phyloP scores from a whole-genome alignment of 768 basidiomycete genomes.

The Hericium alpestre region DNA sequence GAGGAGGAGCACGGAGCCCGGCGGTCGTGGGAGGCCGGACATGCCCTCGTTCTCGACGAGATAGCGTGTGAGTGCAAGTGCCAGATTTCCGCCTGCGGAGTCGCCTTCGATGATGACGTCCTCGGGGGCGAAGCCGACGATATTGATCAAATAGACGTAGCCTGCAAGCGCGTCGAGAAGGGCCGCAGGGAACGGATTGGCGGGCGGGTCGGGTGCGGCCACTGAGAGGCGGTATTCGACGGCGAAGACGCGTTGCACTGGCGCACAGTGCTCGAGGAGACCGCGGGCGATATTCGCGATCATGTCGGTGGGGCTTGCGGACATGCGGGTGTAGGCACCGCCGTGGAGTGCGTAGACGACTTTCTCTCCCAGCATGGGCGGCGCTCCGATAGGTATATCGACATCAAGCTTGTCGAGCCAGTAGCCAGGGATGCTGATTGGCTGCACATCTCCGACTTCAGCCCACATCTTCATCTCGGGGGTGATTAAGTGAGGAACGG shows the following conservation, averaged over 20 bases:
- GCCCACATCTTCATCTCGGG: slow-evolving; percentile 7
- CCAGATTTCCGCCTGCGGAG: slow-evolving; percentile 15
- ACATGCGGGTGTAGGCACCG: slow-evolving; percentile 42
- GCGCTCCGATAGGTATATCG: slow-evolving; percentile 16
- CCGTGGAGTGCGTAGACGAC: slow-evolving; percentile 57
- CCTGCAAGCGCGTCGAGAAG: slow-evolving; percentile 11
- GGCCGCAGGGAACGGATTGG: slow-evolving; percentile 11
- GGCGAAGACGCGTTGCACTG: slow-evolving; percentile 41
- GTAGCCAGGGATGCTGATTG: slow-evolving; percentile 9
- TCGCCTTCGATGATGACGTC: slow-evolving; percentile 12
- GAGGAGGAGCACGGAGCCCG: slow-evolving; percentile 11
- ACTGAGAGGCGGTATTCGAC: slow-evolving; percentile 31
- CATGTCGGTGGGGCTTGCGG: slow-evolving; percentile 44
- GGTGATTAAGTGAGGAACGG: slow-evolving; percentile 8
- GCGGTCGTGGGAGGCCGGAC: neutral
- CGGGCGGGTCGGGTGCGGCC: slow-evolving; percentile 7
- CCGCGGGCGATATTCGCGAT: slow-evolving; percentile 30
- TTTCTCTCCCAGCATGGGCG: slow-evolving; percentile 40
- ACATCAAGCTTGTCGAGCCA: slow-evolving; percentile 7
- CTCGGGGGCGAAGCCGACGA: slow-evolving; percentile 8
- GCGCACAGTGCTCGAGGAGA: slow-evolving; percentile 10
- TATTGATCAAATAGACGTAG: slow-evolving; percentile 8
- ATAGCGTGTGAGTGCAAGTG: slow-evolving; percentile 12
- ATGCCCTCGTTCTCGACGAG: slow-evolving; percentile 5
- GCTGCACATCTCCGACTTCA: slow-evolving; percentile 1